Evolutionary conservation across 164 flowering plant species (phyloP).

Genomic region (Echeveria elegans): DNA sequence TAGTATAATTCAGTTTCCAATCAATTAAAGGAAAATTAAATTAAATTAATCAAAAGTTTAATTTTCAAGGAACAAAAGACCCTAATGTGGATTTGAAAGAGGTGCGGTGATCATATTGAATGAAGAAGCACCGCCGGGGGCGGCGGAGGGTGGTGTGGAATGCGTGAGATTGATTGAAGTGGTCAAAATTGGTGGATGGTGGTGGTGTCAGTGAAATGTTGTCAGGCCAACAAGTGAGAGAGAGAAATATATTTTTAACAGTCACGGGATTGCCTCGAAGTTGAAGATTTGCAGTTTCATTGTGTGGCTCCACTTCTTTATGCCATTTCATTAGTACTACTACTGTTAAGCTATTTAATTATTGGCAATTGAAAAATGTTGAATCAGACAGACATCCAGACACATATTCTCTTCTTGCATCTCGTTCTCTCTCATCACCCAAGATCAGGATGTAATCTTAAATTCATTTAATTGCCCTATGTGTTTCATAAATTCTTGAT

Average conservation of each 20-base stretch:
- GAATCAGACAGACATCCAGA: constrained; percentile 62
- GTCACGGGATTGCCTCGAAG: constrained; percentile 9
- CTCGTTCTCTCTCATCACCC: constrained; percentile 33
- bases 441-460: neutral
- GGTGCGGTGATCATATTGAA: neutral
- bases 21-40: no score
- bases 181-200: neutral
- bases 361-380: neutral
- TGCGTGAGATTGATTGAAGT: neutral
- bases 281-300: neutral
- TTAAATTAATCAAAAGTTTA: no score
- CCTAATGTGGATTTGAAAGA: no score
- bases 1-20: neutral
- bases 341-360: neutral
- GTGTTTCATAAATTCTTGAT: neutral
- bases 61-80: no score
- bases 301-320: neutral
- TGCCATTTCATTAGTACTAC: neutral
- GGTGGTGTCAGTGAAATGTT: constrained; percentile 2
- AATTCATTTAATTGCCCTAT: neutral
- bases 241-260: constrained; percentile 1
- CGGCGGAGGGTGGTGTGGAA: neutral
- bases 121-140: neutral
- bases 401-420: constrained; percentile 73
- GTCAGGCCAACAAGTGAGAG: constrained; percentile 3